Evolutionary conservation across 257 asterid genomes (phyloP).

Genomic region (Solanum piurae): DNA sequence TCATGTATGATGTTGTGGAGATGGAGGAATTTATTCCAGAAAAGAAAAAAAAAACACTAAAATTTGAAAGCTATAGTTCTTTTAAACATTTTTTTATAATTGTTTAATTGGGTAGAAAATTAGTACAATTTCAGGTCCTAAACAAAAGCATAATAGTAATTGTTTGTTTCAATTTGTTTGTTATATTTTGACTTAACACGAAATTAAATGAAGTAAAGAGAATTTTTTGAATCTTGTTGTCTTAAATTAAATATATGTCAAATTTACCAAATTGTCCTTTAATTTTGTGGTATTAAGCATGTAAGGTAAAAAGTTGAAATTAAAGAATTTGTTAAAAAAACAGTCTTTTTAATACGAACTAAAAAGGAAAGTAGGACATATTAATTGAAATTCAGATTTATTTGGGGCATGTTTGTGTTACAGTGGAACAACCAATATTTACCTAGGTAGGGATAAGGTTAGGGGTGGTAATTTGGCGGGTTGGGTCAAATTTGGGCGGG

Average conservation of each 20-base stretch:
- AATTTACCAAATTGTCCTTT: neutral
- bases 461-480: no score
- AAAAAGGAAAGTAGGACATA: neutral
- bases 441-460: neutral
- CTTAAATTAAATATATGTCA: neutral
- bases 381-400: neutral
- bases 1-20: neutral
- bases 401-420: neutral
- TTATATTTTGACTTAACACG: neutral
- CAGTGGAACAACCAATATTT: neutral
- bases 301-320: neutral
- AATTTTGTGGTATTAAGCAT: neutral
- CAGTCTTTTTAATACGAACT: rapidly evolving
- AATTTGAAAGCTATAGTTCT: neutral
- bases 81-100: neutral
- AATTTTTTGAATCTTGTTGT: no score
- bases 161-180: neutral
- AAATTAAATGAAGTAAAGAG: no score
- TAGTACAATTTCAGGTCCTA: neutral
- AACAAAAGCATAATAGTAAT: neutral
- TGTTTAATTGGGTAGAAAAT: neutral
- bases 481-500: no score
- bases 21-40: neutral
- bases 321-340: neutral
- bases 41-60: neutral